A percentile compares a stretch with the other conserved stretches of the same genome.
These are phyloP conservation scores for Leptographium galeiforme DNA, from an alignment of 2,329 filamentous ascomycete genomes.

Conservation along the genomic window DNA sequence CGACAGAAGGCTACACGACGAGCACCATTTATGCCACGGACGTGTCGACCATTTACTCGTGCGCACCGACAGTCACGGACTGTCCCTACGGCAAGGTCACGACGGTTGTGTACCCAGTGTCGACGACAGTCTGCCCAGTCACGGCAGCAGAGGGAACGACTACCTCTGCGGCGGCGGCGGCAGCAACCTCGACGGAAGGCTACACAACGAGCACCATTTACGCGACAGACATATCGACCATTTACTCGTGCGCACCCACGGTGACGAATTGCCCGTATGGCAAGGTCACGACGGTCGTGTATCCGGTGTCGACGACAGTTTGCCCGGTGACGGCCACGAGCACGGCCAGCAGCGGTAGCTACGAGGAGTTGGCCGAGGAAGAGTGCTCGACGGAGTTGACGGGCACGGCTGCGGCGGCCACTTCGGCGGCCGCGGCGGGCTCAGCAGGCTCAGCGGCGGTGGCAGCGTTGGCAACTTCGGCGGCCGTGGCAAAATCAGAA, in stretches of 20 bases:
- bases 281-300: slow-evolving; percentile 15
- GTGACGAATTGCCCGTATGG: slow-evolving; percentile 16
- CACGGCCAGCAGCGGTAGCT: background rate
- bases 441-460: background rate
- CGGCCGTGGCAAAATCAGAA: background rate
- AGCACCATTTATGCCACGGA: slow-evolving; percentile 5
- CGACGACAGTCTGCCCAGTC: slow-evolving; percentile 23
- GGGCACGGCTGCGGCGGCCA: too few relatives aligned
- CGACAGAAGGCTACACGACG: background rate
- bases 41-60: slow-evolving; percentile 15
- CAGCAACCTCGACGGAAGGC: background rate
- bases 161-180: background rate
- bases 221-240: slow-evolving; percentile 11
- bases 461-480: background rate
- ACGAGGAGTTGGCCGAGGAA: background rate
- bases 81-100: slow-evolving; percentile 15
- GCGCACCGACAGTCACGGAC: slow-evolving; percentile 14
- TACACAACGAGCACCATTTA: slow-evolving; percentile 6
- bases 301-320: slow-evolving; percentile 22
- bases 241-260: slow-evolving; percentile 15
- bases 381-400: too few relatives aligned
- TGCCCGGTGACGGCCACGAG: slow-evolving; percentile 22
- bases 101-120: slow-evolving; percentile 14
- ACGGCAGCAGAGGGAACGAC: background rate
- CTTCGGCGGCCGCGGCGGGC: background rate